Evolutionary conservation across 345 rosid species (phyloP).

Genomic region (Trapa bicornis): DNA sequence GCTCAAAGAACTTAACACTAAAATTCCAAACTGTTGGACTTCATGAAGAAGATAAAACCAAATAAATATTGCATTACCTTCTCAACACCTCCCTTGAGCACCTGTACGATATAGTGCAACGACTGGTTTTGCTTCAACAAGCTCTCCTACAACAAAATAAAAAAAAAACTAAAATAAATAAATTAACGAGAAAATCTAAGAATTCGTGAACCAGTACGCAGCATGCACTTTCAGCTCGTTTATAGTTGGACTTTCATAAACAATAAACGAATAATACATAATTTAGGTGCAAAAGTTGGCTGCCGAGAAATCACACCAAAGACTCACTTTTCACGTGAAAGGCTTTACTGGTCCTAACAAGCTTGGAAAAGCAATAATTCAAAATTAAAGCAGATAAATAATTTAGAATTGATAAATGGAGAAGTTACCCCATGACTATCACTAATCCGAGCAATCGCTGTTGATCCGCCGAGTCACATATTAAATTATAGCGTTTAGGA

Average conservation of each 20-base stretch:
- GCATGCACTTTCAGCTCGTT: not conserved
- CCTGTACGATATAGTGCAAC: conserved; percentile 48
- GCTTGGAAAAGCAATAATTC: too few relatives aligned
- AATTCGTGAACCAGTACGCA: not conserved
- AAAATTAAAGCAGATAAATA: too few relatives aligned
- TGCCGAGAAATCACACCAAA: not conserved
- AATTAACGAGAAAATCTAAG: not conserved
- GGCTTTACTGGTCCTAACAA: too few relatives aligned
- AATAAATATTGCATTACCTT: conserved; percentile 28
- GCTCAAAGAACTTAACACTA: not conserved
- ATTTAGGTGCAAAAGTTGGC: too few relatives aligned
- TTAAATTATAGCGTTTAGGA: too few relatives aligned
- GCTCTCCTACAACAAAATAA: conserved; percentile 36
- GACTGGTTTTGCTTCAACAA: conserved; percentile 52
- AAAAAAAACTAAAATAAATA: not conserved
- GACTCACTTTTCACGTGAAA: not conserved
- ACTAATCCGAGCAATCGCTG: too few relatives aligned
- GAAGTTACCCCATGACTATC: too few relatives aligned
- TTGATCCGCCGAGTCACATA: too few relatives aligned
- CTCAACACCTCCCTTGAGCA: conserved; percentile 79
- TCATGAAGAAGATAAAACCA: not conserved
- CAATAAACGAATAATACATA: too few relatives aligned
- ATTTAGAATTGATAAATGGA: too few relatives aligned
- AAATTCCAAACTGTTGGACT: not conserved
- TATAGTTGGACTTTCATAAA: too few relatives aligned